A percentile compares a stretch with the other conserved stretches of the same genome.
phyloP scores from a whole-genome alignment of 805 yeast genomes.

The Yarrowia keelungensis region DNA sequence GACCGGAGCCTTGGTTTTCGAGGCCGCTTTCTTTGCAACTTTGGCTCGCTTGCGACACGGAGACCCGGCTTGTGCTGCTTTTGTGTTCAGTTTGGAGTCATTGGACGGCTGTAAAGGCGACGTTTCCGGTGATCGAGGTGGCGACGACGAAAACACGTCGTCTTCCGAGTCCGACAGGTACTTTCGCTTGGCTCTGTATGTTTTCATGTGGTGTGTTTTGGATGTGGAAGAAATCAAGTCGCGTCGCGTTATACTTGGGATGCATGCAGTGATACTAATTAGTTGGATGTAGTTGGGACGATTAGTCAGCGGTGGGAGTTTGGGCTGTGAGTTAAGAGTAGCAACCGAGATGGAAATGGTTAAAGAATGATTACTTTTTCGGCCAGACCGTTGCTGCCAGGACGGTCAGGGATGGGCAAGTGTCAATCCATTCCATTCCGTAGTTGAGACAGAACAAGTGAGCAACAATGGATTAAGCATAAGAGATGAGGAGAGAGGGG shows the following conservation, averaged over 20 bases:
- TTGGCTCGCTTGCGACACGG: constrained; percentile 14
- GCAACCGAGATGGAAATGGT: too few relatives aligned
- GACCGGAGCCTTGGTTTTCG: neutral
- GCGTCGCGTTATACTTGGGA: constrained; percentile 15
- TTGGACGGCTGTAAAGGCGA: constrained; percentile 16
- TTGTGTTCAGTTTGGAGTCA: constrained; percentile 1
- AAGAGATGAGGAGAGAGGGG: too few relatives aligned
- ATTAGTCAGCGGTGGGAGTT: neutral
- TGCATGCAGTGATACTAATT: too few relatives aligned
- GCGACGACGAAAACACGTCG: constrained; percentile 32
- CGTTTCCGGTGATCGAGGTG: constrained; percentile 4
- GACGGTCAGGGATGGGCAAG: too few relatives aligned
- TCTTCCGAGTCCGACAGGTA: constrained; percentile 37
- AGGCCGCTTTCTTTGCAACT: neutral
- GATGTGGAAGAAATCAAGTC: neutral
- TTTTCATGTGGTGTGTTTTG: constrained; percentile 10
- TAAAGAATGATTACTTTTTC: too few relatives aligned
- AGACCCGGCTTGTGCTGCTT: neutral
- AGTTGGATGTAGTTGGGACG: neutral
- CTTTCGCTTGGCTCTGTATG: constrained; percentile 13
- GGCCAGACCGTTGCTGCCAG: too few relatives aligned
- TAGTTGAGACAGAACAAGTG: neutral
- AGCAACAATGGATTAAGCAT: neutral
- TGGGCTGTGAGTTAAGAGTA: too few relatives aligned
- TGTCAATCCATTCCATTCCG: too few relatives aligned